phyloP scores from a whole-genome alignment of 352 stramenopile genomes.

The Phytophthora tentaculata region DNA sequence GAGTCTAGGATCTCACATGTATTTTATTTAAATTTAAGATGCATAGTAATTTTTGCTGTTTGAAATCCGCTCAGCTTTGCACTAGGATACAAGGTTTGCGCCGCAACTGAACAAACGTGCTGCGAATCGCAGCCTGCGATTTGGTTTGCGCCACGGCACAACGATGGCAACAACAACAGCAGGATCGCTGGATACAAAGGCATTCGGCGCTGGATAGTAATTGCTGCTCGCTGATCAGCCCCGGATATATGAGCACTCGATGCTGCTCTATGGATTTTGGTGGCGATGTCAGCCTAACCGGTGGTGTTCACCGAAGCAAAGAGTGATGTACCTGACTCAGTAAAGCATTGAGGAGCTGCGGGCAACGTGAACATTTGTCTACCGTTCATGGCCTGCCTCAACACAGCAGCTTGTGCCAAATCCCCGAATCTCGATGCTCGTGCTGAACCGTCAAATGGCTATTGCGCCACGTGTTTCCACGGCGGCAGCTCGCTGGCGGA shows the following conservation, averaged over 20 bases:
- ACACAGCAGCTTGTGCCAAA: constrained; percentile 15
- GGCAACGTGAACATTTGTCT: not conserved
- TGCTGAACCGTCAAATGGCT: constrained; percentile 5
- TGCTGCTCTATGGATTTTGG: constrained; percentile 13
- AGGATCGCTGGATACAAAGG: constrained; percentile 1
- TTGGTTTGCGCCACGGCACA: constrained; percentile 15
- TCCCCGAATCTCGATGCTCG: constrained; percentile 11
- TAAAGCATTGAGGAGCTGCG: not conserved
- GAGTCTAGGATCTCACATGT: constrained; percentile 9
- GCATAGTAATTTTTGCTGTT: not conserved
- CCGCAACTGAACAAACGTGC: constrained; percentile 9
- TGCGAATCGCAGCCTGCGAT: not conserved
- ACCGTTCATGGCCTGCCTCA: constrained; percentile 12
- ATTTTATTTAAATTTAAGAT: not conserved
- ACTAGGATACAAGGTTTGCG: constrained; percentile 1
- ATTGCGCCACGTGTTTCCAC: constrained; percentile 18
- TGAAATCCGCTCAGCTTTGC: constrained; percentile 5
- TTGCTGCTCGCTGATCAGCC: not conserved
- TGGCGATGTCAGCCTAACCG: no score
- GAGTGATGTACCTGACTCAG: no score
- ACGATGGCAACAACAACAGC: constrained; percentile 1
- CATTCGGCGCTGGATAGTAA: constrained; percentile 2
- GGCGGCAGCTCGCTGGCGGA: constrained; percentile 1
- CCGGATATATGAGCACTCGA: constrained; percentile 7
- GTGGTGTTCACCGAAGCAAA: no score